A percentile compares a stretch with the other conserved stretches of the same genome.
phyloP scores from a whole-genome alignment of 2,329 filamentous ascomycete genomes.

The Dactylonectria macrodidyma region DNA sequence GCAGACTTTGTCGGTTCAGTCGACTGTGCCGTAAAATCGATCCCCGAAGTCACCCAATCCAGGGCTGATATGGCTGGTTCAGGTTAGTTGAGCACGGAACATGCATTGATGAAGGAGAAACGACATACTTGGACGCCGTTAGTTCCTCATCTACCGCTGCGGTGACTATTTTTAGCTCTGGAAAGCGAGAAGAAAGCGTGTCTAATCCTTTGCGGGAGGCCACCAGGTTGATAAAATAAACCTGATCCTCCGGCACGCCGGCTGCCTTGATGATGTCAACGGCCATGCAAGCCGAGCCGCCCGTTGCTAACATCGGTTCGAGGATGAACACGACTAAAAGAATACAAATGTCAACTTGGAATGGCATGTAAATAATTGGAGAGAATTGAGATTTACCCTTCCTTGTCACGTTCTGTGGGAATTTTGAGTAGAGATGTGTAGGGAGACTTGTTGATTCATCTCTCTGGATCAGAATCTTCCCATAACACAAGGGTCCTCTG shows the following conservation, averaged over 20 bases:
- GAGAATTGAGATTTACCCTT: background rate
- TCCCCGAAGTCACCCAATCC: constrained; percentile 57
- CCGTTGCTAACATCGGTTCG: constrained; percentile 46
- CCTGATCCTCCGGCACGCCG: constrained; percentile 44
- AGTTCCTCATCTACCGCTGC: constrained; percentile 38
- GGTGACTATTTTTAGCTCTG: constrained; percentile 41
- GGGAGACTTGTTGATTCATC: constrained; percentile 50
- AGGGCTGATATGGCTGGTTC: constrained; percentile 52
- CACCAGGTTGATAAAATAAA: constrained; percentile 50
- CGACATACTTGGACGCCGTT: constrained; percentile 38
- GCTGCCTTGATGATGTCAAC: constrained; percentile 35
- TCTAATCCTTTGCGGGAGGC: constrained; percentile 45
- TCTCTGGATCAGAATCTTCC: constrained; percentile 52
- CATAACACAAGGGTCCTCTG: constrained; percentile 49
- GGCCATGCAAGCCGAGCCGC: constrained; percentile 40
- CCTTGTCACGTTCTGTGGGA: constrained; percentile 42
- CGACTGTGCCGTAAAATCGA: background rate
- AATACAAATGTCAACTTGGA: background rate
- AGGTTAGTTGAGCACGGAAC: background rate
- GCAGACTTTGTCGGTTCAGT: background rate
- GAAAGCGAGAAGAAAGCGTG: constrained; percentile 39
- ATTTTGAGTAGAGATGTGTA: constrained; percentile 49
- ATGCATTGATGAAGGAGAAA: background rate
- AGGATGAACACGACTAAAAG: constrained; percentile 36
- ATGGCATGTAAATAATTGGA: background rate